Base-by-base conservation (phyloP, 441 rosid genomes). In the Omphalea diandra region DNA sequence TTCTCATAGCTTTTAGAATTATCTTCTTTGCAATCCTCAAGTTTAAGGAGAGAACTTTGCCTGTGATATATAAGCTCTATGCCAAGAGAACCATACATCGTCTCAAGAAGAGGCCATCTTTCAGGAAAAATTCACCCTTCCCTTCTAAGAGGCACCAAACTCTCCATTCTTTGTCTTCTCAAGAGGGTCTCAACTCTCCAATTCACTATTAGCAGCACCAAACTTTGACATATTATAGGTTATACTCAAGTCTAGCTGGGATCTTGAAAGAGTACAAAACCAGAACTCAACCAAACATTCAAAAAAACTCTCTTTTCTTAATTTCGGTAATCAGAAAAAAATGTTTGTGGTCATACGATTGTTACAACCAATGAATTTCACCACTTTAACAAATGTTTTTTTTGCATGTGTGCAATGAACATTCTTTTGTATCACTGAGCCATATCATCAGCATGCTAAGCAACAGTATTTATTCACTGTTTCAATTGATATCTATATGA, bases 151-250 rank as follows among this genome's bases (percentile, higher is more conserved):
- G 98, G 81, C 91, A 87, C 77, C 92, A 90, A 52, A 68, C 82
- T 60, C 85, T 75, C 18, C 90, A 67, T 50, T 77, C 98, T 40
- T 77, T 95, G 79, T 90, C 98, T 67, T 87, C 91, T 69, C 99
- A 90, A 83, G 99, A 95, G 76, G 97, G 97, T 78, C 89, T 92
- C 65, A 82, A 79, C 63, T 90, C 94, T 71, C 99, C 98, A 20
- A 74, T 88, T 58, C 82, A 78, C 55, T 86, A 79, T 83, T 70
- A 73, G 68, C 61, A 69, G 10, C 65, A 73, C 49, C 69, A 72
- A n/a, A 7, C n/a, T 58, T 24, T 67, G 65, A 49, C 44, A 59
- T 20, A 7, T 29, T 31, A 44, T 50, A 52, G n/a, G 36, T 6
- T 44, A 43, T 20, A 47, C 41, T 18, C 60, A 0, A 36, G 47